Percentiles rank a stretch among this genome's conserved stretches.
Evolutionary conservation across 495 filamentous ascomycete species (phyloP).

Genomic region (Talaromyces trachyspermus): DNA sequence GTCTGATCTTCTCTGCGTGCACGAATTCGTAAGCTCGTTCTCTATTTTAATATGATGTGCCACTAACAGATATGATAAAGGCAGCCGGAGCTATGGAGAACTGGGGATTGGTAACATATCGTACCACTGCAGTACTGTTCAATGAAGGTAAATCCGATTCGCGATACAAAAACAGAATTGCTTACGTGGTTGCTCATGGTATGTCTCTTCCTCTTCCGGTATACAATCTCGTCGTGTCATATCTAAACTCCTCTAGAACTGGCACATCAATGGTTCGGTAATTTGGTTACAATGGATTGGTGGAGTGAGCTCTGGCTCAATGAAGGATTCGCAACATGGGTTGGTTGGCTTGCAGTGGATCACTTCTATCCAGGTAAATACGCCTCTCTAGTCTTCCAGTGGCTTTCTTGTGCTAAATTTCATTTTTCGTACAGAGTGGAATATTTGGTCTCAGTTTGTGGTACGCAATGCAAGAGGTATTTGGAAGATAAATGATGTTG

Average conservation of each 20-base stretch:
- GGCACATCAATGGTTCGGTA: constrained; percentile 98
- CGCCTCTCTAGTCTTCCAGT: too few relatives aligned
- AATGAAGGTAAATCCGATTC: constrained; percentile 86
- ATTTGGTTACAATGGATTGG: constrained; percentile 74
- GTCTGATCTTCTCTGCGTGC: constrained; percentile 88
- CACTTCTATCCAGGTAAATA: constrained; percentile 70
- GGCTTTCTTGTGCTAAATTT: too few relatives aligned
- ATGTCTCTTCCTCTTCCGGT: constrained; percentile 6
- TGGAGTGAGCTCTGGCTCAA: constrained; percentile 98
- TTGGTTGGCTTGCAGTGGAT: constrained; percentile 89
- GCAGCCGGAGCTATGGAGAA: constrained; percentile 71
- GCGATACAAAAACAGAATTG: constrained; percentile 80
- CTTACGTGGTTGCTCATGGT: constrained; percentile 85
- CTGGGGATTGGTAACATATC: constrained; percentile 95
- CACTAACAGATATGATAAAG: constrained; percentile 34
- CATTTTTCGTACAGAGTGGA: constrained; percentile 84
- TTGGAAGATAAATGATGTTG: constrained; percentile 18
- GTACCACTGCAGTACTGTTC: constrained; percentile 86
- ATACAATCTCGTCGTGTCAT: background rate
- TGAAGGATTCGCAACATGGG: constrained; percentile 97
- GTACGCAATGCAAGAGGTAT: constrained; percentile 56
- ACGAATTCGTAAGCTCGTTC: constrained; percentile 69
- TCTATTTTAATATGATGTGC: constrained; percentile 3
- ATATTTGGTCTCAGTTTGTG: constrained; percentile 93
- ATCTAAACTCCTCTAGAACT: constrained; percentile 49